Percentiles rank a stretch among this genome's conserved stretches.
phyloP scores from a whole-genome alignment of 1,139 yeast genomes.

The Komagataea norvegica region DNA sequence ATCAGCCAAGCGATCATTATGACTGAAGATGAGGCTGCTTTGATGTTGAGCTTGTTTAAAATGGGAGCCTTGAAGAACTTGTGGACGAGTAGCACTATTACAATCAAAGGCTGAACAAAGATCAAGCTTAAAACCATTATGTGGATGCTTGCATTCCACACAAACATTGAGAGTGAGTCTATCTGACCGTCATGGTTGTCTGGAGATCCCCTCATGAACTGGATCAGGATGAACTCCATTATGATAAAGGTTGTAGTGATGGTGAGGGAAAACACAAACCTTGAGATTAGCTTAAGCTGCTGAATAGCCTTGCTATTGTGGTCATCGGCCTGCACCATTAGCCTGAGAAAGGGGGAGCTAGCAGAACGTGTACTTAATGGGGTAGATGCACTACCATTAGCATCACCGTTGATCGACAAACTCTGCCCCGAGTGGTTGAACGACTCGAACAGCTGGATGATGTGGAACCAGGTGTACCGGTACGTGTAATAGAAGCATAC shows the following conservation, averaged over 20 bases:
- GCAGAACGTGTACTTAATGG: constrained; percentile 5
- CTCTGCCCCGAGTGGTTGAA: constrained; percentile 4
- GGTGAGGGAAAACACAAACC: constrained; percentile 20
- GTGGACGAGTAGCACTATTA: constrained; percentile 28
- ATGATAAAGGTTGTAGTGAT: constrained; percentile 19
- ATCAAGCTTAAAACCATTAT: constrained; percentile 14
- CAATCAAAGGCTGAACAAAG: constrained; percentile 31
- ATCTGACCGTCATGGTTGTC: constrained; percentile 7
- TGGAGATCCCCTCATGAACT: constrained; percentile 10
- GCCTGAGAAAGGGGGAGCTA: constrained; percentile 13
- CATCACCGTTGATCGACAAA: not conserved
- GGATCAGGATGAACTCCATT: constrained; percentile 22
- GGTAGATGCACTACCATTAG: not conserved
- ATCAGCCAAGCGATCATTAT: constrained; percentile 21
- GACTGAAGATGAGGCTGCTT: constrained; percentile 14
- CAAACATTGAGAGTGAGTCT: not conserved
- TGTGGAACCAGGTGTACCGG: constrained; percentile 18
- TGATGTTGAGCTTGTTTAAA: constrained; percentile 18
- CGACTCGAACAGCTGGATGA: constrained; percentile 22
- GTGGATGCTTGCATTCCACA: constrained; percentile 16
- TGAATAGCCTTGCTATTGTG: constrained; percentile 1
- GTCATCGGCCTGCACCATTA: constrained; percentile 8
- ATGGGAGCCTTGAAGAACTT: constrained; percentile 30
- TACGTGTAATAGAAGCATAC: constrained; percentile 18
- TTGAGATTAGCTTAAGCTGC: constrained; percentile 12